These are phyloP conservation scores for Malus hybrid DNA, from an alignment of 331 rosid genomes.

Conservation along the genomic window DNA sequence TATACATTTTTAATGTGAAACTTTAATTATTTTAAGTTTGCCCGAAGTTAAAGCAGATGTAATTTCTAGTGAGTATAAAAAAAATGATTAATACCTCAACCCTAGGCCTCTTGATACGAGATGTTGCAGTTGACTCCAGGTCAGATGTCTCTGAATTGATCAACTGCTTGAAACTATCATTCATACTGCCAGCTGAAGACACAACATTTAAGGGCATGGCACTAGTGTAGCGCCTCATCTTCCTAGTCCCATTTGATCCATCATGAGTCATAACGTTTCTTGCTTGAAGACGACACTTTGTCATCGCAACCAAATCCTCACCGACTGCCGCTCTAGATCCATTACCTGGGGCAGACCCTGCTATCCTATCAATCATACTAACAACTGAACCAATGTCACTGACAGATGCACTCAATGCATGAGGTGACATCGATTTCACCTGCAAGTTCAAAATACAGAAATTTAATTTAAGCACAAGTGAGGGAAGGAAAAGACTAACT, in stretches of 20 bases:
- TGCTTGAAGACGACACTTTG: conserved; percentile 77
- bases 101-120: conserved; percentile 60
- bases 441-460: conserved; percentile 27
- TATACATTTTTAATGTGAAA: background rate
- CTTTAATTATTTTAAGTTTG: background rate
- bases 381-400: conserved; percentile 78
- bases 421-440: conserved; percentile 74
- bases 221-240: conserved; percentile 74
- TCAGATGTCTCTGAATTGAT: conserved; percentile 56
- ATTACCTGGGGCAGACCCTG: conserved; percentile 91
- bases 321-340: conserved; percentile 98
- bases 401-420: conserved; percentile 65
- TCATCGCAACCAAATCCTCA: conserved; percentile 94
- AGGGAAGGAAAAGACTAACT: background rate
- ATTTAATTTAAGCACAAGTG: background rate
- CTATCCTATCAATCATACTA: conserved; percentile 86
- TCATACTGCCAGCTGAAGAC: conserved; percentile 59
- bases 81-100: conserved; percentile 43
- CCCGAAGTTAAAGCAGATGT: background rate
- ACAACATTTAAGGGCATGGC: conserved; percentile 69
- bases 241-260: conserved; percentile 62
- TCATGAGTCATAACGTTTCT: conserved; percentile 66
- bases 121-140: conserved; percentile 65
- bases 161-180: conserved; percentile 47
- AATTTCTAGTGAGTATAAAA: background rate